Base-by-base conservation (phyloP, 1,139 yeast species). In the Kluyveromyces sp. region DNA sequence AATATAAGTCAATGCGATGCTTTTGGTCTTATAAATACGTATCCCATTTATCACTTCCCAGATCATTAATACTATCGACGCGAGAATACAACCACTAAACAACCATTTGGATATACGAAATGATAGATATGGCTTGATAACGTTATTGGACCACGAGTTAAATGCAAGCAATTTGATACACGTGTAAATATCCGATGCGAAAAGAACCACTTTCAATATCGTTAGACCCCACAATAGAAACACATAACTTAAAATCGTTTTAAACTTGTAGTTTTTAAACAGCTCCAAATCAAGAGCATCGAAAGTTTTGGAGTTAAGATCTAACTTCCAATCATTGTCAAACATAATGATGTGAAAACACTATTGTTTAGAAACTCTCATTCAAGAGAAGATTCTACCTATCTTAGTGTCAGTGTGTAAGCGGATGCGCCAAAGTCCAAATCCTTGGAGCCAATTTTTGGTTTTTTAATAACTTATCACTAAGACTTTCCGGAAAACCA, bases 21-120 rank as follows among this genome's bases (percentile, higher is more conserved):
- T 82, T 49, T 74, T 70, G 3, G 87, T 78, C 43, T 75, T 68
- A 55, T 73, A 79, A 21, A 83, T 73, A 44, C 74, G 72, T 30
- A 78, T 67, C 1, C 89, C 94, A 67, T 79, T 70, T 4, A 78
- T 55, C 65, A 78, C 71, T 49, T 81, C 85, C 63, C 79, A 79
- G 1, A 79, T 53, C 42, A 83, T 59, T 30, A 85, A 69, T 5
- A 77, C 67, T 46, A 85, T 71, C 27, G 92, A 82, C 49, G 86
- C 76, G n/a, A 88, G 74, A 51, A 88, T 88, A 62, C 96, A 88
- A 1, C 83, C 88, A 7, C 90, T 82, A 62, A 87, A 88, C 15
- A 88, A 70, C 89, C 95, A 84, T 60, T 85, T 80, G 45, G 94
- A 78, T 49, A 75, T 82, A 61, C 58, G 73, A 68, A 75, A 79